Conservation (phyloP, 1,284 basidiomycete species). For the Trametes sp. region DNA sequence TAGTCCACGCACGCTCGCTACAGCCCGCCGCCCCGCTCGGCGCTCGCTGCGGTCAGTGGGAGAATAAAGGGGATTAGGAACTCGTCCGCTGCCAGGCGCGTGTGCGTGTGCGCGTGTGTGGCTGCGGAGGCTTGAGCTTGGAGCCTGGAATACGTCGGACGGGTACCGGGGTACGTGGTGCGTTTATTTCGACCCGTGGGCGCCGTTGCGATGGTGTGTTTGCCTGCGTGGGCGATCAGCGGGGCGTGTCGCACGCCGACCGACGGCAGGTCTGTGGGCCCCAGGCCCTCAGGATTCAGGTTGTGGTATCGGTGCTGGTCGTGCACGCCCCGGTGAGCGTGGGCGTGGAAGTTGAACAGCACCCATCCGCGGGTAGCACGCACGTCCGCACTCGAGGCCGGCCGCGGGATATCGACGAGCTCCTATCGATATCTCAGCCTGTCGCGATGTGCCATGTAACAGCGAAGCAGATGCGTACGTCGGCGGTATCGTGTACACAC, state of each 20-base stretch:
- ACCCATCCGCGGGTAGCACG: no score
- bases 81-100: not conserved
- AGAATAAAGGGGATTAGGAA: slow-evolving; percentile 34
- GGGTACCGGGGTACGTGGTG: no score
- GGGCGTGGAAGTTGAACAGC: no score
- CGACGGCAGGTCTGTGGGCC: no score
- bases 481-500: not conserved
- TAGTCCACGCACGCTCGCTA: slow-evolving; percentile 30
- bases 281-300: no score
- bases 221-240: not conserved
- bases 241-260: no score
- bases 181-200: no score
- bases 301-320: no score
- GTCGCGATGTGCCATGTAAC: not conserved
- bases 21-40: no score
- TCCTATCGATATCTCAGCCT: not conserved
- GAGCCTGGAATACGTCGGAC: no score
- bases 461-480: not conserved
- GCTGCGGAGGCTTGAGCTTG: not conserved
- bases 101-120: not conserved
- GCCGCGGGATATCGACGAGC: no score
- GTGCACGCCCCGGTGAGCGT: not conserved
- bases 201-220: not conserved
- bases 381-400: no score
- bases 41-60: slow-evolving; percentile 30